Evolutionary conservation across 768 basidiomycete genomes (phyloP).

Genomic region (Agaricus subrufescens): DNA sequence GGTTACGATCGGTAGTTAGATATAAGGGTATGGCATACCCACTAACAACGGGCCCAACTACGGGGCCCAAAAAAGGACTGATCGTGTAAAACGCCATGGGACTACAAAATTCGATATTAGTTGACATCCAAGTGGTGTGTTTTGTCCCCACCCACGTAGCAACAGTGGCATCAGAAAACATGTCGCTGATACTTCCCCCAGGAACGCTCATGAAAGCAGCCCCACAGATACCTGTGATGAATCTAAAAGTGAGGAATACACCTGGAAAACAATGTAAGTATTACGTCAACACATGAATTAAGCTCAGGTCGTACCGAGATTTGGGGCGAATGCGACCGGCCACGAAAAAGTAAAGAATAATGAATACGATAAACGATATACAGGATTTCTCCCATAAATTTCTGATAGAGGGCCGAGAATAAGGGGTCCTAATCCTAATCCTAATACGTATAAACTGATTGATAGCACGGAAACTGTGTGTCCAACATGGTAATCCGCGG

Average conservation of each 20-base stretch:
- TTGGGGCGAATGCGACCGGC: constrained; percentile 69
- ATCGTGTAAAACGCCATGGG: constrained; percentile 56
- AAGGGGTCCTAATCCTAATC: constrained; percentile 49
- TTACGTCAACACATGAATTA: too few relatives aligned
- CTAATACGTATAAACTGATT: constrained; percentile 56
- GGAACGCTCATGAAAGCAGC: constrained; percentile 54
- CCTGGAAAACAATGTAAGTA: constrained; percentile 22
- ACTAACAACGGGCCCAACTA: constrained; percentile 51
- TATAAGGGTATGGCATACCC: constrained; percentile 36
- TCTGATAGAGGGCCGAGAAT: constrained; percentile 52
- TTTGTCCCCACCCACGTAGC: constrained; percentile 41
- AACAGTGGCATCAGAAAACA: constrained; percentile 53
- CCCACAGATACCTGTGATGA: constrained; percentile 52
- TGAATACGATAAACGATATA: constrained; percentile 59
- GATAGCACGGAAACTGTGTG: constrained; percentile 46
- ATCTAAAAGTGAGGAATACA: constrained; percentile 55
- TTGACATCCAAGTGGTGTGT: neutral
- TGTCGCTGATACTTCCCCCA: constrained; percentile 51
- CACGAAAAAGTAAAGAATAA: constrained; percentile 62
- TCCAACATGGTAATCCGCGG: constrained; percentile 42
- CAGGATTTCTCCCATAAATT: constrained; percentile 58
- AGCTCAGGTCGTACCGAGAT: constrained; percentile 42
- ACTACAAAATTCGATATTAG: constrained; percentile 14
- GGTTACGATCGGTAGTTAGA: neutral
- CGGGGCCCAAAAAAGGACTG: constrained; percentile 48